Evolutionary conservation across 345 rosid genomes (phyloP).

Genomic region (Ceriops tagal): DNA sequence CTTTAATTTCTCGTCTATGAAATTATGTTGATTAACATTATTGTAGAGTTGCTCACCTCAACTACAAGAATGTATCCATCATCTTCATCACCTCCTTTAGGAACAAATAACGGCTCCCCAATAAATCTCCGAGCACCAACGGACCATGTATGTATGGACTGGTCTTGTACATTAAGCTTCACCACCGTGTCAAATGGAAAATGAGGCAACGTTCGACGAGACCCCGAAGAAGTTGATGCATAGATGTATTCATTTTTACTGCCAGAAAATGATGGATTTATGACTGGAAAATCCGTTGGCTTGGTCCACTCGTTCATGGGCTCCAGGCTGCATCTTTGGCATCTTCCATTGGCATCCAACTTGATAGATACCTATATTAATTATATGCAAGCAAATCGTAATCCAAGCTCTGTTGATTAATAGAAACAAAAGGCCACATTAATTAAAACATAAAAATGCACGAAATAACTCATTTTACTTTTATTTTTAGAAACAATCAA

Average conservation of each 20-base stretch:
- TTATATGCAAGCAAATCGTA: too few relatives aligned
- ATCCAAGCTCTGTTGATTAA: too few relatives aligned
- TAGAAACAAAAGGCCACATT: background rate
- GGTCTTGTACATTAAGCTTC: constrained; percentile 45
- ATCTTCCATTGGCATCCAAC: constrained; percentile 44
- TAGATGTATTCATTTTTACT: constrained; percentile 42
- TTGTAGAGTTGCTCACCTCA: constrained; percentile 59
- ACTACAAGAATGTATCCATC: constrained; percentile 78
- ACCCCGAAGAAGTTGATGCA: constrained; percentile 65
- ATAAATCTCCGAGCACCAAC: constrained; percentile 60
- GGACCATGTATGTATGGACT: constrained; percentile 48
- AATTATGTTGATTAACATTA: background rate
- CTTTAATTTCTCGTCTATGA: background rate
- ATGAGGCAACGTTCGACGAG: constrained; percentile 58
- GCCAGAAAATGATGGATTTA: constrained; percentile 69
- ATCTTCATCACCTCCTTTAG: constrained; percentile 51
- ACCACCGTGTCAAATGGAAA: constrained; percentile 82
- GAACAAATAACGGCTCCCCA: constrained; percentile 82
- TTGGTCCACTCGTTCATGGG: constrained; percentile 52
- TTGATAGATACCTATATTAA: constrained; percentile 46
- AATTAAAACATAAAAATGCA: background rate
- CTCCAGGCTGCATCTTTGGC: constrained; percentile 45
- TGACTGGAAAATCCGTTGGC: constrained; percentile 68
- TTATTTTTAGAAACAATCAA: background rate
- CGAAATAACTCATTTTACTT: background rate